Evolutionary conservation across 768 basidiomycete genomes (phyloP).

Genomic region (Russula sp.): DNA sequence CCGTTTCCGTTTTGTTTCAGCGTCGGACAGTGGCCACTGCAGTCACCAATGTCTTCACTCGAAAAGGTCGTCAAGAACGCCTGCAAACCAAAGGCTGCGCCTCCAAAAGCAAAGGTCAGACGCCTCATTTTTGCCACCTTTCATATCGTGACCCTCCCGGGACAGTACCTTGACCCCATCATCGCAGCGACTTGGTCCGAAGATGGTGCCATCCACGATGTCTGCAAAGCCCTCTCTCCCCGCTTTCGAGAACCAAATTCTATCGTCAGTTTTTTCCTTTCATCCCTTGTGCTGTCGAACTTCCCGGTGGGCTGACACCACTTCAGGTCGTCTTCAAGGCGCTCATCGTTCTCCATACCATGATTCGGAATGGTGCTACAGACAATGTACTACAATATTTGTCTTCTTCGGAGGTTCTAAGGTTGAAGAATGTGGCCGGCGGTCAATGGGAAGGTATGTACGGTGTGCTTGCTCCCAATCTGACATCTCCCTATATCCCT

Average conservation of each 20-base stretch:
- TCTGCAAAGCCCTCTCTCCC: constrained; percentile 80
- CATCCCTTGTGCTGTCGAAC: background rate
- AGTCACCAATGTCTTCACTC: constrained; percentile 55
- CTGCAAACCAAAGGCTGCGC: constrained; percentile 93
- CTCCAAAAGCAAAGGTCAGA: constrained; percentile 88
- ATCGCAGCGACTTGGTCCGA: constrained; percentile 96
- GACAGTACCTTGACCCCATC: constrained; percentile 91
- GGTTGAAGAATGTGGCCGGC: constrained; percentile 70
- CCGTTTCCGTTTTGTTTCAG: background rate
- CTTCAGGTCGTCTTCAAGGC: constrained; percentile 94
- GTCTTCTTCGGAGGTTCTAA: constrained; percentile 72
- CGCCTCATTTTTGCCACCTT: background rate
- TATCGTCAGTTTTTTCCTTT: constrained; percentile 49
- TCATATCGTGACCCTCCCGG: background rate
- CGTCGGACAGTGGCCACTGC: background rate
- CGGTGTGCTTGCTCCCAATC: background rate
- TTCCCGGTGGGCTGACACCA: constrained; percentile 1
- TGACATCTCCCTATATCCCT: background rate
- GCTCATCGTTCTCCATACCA: constrained; percentile 87
- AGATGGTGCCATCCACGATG: constrained; percentile 88
- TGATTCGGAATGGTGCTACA: constrained; percentile 95
- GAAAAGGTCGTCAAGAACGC: constrained; percentile 94
- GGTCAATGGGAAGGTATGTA: constrained; percentile 81
- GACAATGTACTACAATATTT: constrained; percentile 87
- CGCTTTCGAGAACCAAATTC: constrained; percentile 88